Conservation (phyloP, 192 early-diverging fungal genomes). For the Allomyces arbusculus region DNA sequence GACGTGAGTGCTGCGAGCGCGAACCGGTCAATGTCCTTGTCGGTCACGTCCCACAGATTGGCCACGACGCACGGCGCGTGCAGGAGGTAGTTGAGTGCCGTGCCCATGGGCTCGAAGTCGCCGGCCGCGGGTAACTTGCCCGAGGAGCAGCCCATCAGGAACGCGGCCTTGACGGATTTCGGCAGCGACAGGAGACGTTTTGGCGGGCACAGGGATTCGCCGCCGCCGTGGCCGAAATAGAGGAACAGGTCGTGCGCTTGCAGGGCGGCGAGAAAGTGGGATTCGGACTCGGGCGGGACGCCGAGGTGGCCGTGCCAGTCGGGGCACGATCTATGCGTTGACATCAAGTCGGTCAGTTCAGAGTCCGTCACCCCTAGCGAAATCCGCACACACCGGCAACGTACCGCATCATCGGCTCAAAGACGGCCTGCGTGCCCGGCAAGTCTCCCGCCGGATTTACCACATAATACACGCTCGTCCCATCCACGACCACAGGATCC, state of each 20-base stretch:
- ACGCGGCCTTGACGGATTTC: constrained; percentile 42
- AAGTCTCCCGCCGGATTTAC: constrained; percentile 85
- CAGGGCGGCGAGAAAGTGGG: constrained; percentile 39
- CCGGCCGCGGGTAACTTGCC: constrained; percentile 50
- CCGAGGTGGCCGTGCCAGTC: constrained; percentile 58
- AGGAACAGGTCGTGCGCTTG: constrained; percentile 35
- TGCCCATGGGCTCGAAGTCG: constrained; percentile 77
- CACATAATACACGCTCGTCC: constrained; percentile 46
- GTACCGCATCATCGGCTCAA: constrained; percentile 26
- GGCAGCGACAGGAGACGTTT: constrained; percentile 39
- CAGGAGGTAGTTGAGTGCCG: constrained; percentile 62
- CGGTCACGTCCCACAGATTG: constrained; percentile 97
- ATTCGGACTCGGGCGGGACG: constrained; percentile 30
- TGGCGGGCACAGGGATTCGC: constrained; percentile 57
- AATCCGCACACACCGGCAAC: background rate
- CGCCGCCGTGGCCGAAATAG: constrained; percentile 92
- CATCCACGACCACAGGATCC: constrained; percentile 12
- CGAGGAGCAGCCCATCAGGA: constrained; percentile 91
- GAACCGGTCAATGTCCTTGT: constrained; percentile 84
- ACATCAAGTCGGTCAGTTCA: no score
- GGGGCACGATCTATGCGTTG: constrained; percentile 1
- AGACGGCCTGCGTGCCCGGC: constrained; percentile 53
- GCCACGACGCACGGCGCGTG: constrained; percentile 59
- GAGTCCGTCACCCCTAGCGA: no score
- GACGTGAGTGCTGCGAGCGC: constrained; percentile 39